A percentile compares a stretch with the other conserved stretches of the same genome.
Evolutionary conservation across 768 basidiomycete genomes (phyloP).

Genomic region (Hydnum rufescens): DNA sequence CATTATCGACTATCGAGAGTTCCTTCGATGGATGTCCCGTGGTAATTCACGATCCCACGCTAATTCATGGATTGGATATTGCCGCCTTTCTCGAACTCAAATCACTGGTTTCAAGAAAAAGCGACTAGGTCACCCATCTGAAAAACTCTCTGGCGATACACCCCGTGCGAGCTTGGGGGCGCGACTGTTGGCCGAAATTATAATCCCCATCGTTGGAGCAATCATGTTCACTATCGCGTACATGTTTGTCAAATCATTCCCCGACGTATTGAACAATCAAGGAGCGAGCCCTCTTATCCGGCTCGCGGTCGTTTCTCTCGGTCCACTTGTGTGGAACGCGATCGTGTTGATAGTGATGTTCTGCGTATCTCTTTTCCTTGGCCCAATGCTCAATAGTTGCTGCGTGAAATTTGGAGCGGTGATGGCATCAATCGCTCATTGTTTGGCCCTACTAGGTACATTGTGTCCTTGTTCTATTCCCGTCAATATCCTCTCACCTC

Average conservation of each 20-base stretch:
- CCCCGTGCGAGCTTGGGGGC: conserved; percentile 87
- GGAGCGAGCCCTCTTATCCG: conserved; percentile 77
- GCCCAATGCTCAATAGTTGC: conserved; percentile 68
- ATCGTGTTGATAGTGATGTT: conserved; percentile 73
- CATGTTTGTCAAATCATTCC: conserved; percentile 87
- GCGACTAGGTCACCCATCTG: conserved; percentile 86
- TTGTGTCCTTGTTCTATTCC: background rate
- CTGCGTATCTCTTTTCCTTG: conserved; percentile 77
- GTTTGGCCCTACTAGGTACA: conserved; percentile 53
- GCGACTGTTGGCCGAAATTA: conserved; percentile 68
- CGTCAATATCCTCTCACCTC: background rate
- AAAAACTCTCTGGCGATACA: conserved; percentile 87
- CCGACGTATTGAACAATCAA: conserved; percentile 35
- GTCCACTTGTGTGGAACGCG: conserved; percentile 92
- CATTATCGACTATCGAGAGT: conserved; percentile 92
- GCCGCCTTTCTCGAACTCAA: conserved; percentile 90
- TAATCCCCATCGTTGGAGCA: conserved; percentile 75
- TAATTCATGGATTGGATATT: conserved; percentile 99
- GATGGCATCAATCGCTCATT: conserved; percentile 81
- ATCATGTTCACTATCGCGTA: conserved; percentile 63
- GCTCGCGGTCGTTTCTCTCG: conserved; percentile 79
- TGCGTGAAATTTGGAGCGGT: conserved; percentile 81
- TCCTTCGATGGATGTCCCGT: conserved; percentile 96
- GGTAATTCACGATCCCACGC: conserved; percentile 94
- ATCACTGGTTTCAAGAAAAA: conserved; percentile 99